These are phyloP conservation scores for Phytophthora podocarpi DNA, from an alignment of 352 stramenopile genomes.

Conservation along the genomic window DNA sequence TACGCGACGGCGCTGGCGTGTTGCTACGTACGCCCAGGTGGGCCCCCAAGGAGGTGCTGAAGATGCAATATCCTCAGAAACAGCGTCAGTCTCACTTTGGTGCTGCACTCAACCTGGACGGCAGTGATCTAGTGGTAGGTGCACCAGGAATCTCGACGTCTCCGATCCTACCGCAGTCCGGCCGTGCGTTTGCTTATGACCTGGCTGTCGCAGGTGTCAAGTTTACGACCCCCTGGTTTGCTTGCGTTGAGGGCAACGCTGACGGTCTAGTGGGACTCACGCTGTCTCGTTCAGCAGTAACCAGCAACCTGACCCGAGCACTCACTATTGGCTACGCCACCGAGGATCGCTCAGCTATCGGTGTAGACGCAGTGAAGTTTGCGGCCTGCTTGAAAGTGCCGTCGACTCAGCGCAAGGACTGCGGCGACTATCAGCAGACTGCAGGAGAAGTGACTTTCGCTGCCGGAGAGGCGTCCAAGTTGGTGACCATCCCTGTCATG, in stretches of 20 bases:
- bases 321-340: constrained; percentile 79
- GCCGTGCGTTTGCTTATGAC: constrained; percentile 76
- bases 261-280: constrained; percentile 68
- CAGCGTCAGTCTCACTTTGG: constrained; percentile 62
- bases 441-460: constrained; percentile 91
- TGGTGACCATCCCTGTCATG: constrained; percentile 92
- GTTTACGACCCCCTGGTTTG: constrained; percentile 67
- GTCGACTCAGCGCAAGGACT: constrained; percentile 61
- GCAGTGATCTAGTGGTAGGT: constrained; percentile 61
- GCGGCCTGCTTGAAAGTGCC: constrained; percentile 58
- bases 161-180: constrained; percentile 37
- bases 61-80: constrained; percentile 81
- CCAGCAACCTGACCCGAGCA: constrained; percentile 47
- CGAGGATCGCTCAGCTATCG: constrained; percentile 68
- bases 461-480: constrained; percentile 79
- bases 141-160: constrained; percentile 63
- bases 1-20: constrained; percentile 71
- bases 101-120: constrained; percentile 54
- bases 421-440: constrained; percentile 76
- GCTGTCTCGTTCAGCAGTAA: constrained; percentile 39
- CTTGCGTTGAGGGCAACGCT: constrained; percentile 63
- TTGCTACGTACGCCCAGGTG: constrained; percentile 69
- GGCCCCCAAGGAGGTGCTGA: constrained; percentile 70
- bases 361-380: constrained; percentile 65
- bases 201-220: constrained; percentile 51